Evolutionary conservation across 1,284 basidiomycete genomes (phyloP).

Genomic region (Moniliella sp.): DNA sequence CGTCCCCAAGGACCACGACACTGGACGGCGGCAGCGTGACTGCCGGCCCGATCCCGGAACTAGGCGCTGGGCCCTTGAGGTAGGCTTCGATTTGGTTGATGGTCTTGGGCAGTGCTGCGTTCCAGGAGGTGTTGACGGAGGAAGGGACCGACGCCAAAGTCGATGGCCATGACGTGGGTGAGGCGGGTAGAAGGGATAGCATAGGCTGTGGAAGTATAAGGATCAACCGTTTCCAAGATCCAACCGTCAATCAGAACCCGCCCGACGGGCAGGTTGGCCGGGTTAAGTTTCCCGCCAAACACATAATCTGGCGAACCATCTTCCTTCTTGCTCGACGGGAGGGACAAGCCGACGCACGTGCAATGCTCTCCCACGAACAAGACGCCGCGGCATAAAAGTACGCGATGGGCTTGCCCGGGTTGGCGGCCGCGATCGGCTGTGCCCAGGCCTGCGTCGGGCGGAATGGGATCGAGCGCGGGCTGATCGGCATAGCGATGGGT

Average conservation of each 20-base stretch:
- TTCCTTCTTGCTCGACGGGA: no score
- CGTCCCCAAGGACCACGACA: conserved; percentile 23
- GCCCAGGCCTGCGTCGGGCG: conserved; percentile 38
- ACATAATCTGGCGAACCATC: no score
- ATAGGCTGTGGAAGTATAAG: conserved; percentile 68
- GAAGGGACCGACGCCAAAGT: conserved; percentile 72
- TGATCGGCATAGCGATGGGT: no score
- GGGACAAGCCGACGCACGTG: no score
- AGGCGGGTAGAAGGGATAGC: conserved; percentile 80
- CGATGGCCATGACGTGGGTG: conserved; percentile 65
- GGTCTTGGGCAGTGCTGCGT: conserved; percentile 39
- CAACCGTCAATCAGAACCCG: conserved; percentile 75
- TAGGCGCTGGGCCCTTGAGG: conserved; percentile 23
- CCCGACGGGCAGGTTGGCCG: conserved; percentile 52
- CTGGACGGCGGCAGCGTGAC: conserved; percentile 17
- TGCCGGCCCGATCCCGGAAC: conserved; percentile 24
- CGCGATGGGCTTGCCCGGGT: conserved; percentile 35
- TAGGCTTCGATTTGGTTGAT: conserved; percentile 29
- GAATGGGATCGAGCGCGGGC: no score
- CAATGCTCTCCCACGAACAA: conserved; percentile 46
- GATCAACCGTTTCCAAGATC: conserved; percentile 88
- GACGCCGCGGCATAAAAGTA: conserved; percentile 35
- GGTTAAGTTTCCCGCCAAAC: no score
- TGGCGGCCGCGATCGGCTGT: conserved; percentile 37
- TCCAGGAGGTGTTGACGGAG: conserved; percentile 68